Conservation (phyloP, 2,329 filamentous ascomycete species). For the Aspergillus flavus region DNA sequence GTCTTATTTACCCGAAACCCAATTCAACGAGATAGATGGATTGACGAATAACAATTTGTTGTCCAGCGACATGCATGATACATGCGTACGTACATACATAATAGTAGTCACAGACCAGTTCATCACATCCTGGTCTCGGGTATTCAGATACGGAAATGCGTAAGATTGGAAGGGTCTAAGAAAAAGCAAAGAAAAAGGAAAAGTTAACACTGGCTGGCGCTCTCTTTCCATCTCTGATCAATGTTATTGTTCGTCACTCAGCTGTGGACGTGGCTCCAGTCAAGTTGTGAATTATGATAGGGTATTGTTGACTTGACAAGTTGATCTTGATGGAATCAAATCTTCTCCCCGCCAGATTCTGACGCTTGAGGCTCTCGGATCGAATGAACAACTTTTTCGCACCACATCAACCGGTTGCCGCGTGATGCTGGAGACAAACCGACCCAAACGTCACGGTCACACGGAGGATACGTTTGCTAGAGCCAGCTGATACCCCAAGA, state of each 20-base stretch:
- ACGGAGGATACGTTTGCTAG: not conserved
- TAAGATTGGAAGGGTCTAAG: not conserved
- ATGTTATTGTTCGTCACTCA: not conserved
- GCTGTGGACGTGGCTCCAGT: constrained; percentile 2
- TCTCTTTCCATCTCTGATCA: not conserved
- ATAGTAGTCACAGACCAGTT: not conserved
- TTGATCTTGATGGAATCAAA: not conserved
- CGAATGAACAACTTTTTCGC: not conserved
- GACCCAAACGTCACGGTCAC: not conserved
- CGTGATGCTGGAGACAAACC: not conserved
- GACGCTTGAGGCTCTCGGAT: not conserved
- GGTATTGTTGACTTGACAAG: not conserved
- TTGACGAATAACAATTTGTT: not conserved
- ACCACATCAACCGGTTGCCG: not conserved
- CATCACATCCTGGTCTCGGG: not conserved
- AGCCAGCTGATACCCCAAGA: not conserved
- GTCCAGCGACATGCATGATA: not conserved
- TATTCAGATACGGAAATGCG: no score
- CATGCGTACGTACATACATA: not conserved
- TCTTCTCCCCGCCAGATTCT: not conserved
- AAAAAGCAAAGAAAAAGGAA: not conserved
- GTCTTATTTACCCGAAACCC: not conserved
- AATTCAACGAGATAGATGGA: not conserved
- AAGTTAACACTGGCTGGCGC: not conserved
- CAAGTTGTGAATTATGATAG: not conserved